phyloP scores from a whole-genome alignment of 2,329 filamentous ascomycete species.

The Remersonia thermophila region DNA sequence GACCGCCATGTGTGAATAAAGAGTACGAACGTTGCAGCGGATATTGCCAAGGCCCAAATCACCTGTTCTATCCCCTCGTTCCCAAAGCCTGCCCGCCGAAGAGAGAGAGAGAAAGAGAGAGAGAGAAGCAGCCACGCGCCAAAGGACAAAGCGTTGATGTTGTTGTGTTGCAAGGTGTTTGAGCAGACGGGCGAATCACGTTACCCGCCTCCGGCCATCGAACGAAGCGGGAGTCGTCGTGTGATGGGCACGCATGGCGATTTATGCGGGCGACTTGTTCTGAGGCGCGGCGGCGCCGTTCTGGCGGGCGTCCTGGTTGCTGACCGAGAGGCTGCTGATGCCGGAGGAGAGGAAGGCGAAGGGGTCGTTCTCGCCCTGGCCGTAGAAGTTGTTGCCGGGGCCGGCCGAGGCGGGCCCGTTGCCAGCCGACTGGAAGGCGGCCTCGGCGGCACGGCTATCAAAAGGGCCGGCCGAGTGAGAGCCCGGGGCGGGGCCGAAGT shows the following conservation, averaged over 20 bases:
- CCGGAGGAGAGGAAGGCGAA: conserved; percentile 69
- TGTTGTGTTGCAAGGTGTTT: background rate
- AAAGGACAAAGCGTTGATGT: conserved; percentile 8
- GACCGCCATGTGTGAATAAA: conserved; percentile 25
- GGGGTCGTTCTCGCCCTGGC: conserved; percentile 55
- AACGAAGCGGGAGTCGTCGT: conserved; percentile 1
- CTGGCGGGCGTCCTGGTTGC: conserved; percentile 50
- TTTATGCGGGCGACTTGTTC: conserved; percentile 48
- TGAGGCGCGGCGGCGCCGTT: conserved; percentile 45
- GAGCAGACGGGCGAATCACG: background rate
- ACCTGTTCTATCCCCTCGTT: conserved; percentile 29
- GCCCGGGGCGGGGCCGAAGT: conserved; percentile 63
- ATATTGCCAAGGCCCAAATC: conserved; percentile 32
- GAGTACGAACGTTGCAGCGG: conserved; percentile 29
- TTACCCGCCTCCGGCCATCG: conserved; percentile 4
- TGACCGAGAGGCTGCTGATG: conserved; percentile 61
- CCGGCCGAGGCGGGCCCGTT: conserved; percentile 70
- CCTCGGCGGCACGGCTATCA: conserved; percentile 85
- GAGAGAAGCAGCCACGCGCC: conserved; percentile 17
- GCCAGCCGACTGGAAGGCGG: conserved; percentile 80
- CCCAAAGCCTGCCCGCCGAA: conserved; percentile 25
- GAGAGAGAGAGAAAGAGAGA: too few relatives aligned
- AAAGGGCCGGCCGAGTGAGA: conserved; percentile 79
- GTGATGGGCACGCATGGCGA: conserved; percentile 1
- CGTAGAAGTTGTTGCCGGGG: conserved; percentile 61